Base-by-base conservation (phyloP, 2,329 filamentous ascomycete genomes). In the Fusarium nematophilum region DNA sequence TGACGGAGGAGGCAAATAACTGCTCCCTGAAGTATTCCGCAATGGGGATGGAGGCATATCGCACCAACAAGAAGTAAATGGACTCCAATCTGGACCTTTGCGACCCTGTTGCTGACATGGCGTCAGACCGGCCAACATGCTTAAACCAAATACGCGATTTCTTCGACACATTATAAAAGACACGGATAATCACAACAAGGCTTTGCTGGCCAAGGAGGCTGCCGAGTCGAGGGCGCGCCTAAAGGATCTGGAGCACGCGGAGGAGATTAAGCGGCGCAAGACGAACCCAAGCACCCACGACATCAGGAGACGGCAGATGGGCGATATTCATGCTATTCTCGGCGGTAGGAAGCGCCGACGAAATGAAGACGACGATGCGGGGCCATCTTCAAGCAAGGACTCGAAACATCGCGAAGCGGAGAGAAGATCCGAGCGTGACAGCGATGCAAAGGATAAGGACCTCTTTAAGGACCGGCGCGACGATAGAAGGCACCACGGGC, bases 91-190 rank as follows among this genome's bases (percentile, higher is more conserved):
- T n/a, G 30, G 33, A 26, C 37, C 18, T 15, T 54, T 33, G 38
- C 45, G 47, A 62, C 44, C 54, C 51, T 59, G 45, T 58, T 53
- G 53, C 57, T 60, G 62, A 65, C 63, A 46, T 44, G 38, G 46
- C 55, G 47, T 54, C 75, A 92, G 86, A 69, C 85, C 88, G 53
- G 76, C 84, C 38, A 84, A 85, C 65, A 86, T 88, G 61, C 92
- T 91, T 1, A 97, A 94, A 72, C 93, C 94, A 3, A 98, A 99
- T 70, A 97, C 91, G 0, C 86, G 90, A 27, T 98, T 98, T 72
- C 79, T 99, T 34, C 88, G 88, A 53, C 90, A 95, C 69, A 91
- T 98, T 52, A 92, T 99, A 59, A 90, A 89, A 61, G 90, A 95
- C 65, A 96, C 92, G 8, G 90, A 96, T 67, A 90, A 77, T 48